These are phyloP conservation scores for Phytopythium boreale DNA, from an alignment of 352 stramenopile genomes.

Conservation along the genomic window DNA sequence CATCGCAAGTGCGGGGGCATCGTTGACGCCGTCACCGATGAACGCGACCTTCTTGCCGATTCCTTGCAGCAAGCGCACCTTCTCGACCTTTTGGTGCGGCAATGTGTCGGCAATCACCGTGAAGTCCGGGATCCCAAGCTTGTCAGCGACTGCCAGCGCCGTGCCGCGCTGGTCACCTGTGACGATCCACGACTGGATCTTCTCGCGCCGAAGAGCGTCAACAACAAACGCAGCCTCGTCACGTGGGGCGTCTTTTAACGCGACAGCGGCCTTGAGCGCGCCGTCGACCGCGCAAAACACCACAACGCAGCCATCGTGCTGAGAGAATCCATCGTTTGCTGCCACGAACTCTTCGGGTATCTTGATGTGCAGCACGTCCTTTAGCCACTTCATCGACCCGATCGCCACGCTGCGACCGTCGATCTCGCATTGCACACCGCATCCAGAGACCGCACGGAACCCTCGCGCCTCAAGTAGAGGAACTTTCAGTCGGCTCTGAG, in stretches of 20 bases:
- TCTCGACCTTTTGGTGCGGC: conserved; percentile 77
- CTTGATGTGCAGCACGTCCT: conserved; percentile 40
- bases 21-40: conserved; percentile 73
- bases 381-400: conserved; percentile 74
- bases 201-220: conserved; percentile 42
- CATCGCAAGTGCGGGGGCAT: conserved; percentile 63
- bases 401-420: conserved; percentile 28
- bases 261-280: conserved; percentile 49
- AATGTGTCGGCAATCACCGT: conserved; percentile 61
- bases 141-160: conserved; percentile 43
- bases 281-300: conserved; percentile 57
- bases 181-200: conserved; percentile 74
- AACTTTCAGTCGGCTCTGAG: conserved; percentile 14
- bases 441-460: conserved; percentile 58
- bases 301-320: conserved; percentile 51
- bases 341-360: conserved; percentile 38
- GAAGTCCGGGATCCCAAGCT: conserved; percentile 49
- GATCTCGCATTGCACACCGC: conserved; percentile 49
- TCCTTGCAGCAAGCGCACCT: conserved; percentile 62
- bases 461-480: conserved; percentile 18
- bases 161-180: conserved; percentile 72
- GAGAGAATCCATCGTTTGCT: conserved; percentile 41
- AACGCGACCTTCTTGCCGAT: conserved; percentile 74
- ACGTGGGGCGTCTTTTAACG: conserved; percentile 46
- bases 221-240: conserved; percentile 52